These are phyloP conservation scores for Zalaria sp. DNA, from an alignment of 2,329 filamentous ascomycete genomes.

Conservation along the genomic window DNA sequence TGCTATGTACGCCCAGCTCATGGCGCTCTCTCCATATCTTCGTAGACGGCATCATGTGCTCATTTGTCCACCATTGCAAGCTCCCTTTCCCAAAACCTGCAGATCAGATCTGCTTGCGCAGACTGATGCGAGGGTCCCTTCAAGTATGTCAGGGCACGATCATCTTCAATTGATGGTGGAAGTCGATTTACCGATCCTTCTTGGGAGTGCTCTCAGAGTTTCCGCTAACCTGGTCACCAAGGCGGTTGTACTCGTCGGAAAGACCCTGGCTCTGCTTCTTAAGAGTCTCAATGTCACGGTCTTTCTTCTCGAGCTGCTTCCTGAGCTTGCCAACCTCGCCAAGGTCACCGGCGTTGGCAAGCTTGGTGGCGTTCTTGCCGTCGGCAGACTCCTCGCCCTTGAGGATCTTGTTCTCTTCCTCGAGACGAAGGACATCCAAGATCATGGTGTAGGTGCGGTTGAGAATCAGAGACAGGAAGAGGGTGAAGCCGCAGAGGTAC, in stretches of 20 bases:
- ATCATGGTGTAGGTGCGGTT: constrained; percentile 99
- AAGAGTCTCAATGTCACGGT: constrained; percentile 69
- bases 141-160: too few species aligned
- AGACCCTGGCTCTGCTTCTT: constrained; percentile 88
- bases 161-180: too few species aligned
- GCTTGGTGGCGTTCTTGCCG: constrained; percentile 56
- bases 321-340: constrained; percentile 60
- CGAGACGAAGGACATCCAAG: constrained; percentile 76
- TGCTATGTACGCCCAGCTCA: too few species aligned
- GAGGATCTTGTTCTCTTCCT: constrained; percentile 77
- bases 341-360: constrained; percentile 57
- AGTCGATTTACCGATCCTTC: constrained; percentile 37
- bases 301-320: constrained; percentile 56
- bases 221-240: constrained; percentile 67
- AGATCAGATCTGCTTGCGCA: too few species aligned
- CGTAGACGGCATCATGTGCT: too few species aligned
- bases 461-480: constrained; percentile 95
- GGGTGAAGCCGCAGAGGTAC: constrained; percentile 98
- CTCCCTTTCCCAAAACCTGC: too few species aligned
- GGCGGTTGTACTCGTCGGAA: constrained; percentile 68
- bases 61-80: too few species aligned
- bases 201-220: constrained; percentile 36
- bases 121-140: too few species aligned
- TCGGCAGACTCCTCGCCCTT: constrained; percentile 49
- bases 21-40: too few species aligned